These are phyloP conservation scores for Pelargonium fulgidum DNA, from an alignment of 441 rosid genomes.

Conservation along the genomic window DNA sequence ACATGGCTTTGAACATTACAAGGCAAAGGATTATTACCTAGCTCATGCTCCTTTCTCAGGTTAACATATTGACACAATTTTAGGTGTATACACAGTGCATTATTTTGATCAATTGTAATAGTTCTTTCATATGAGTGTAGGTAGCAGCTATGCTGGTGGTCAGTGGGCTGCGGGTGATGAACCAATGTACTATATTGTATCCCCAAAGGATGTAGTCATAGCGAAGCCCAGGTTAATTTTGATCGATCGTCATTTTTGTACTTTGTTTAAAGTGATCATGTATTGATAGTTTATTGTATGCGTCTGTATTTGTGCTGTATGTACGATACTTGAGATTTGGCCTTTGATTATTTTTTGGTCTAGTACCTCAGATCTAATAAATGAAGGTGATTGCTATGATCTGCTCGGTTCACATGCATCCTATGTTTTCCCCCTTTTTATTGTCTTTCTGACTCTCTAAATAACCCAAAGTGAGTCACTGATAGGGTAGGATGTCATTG, in stretches of 20 bases:
- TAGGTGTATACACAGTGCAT: constrained; percentile 20
- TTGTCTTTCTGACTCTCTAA: too few relatives aligned
- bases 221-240: constrained; percentile 87
- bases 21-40: constrained; percentile 94
- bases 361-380: neutral
- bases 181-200: constrained; percentile 83
- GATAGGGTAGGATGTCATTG: neutral
- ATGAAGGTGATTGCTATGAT: neutral
- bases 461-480: neutral
- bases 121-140: constrained; percentile 37
- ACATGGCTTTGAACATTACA: constrained; percentile 96
- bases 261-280: neutral
- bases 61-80: constrained; percentile 26
- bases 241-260: constrained; percentile 14
- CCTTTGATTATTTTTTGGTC: neutral
- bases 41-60: constrained; percentile 99
- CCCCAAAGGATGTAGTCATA: constrained; percentile 98
- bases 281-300: neutral
- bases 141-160: constrained; percentile 98
- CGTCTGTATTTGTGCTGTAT: neutral
- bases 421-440: neutral
- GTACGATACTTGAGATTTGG: neutral
- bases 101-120: constrained; percentile 21
- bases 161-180: constrained; percentile 99
- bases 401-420: neutral